Evolutionary conservation across 169 alveolate genomes (phyloP), one percentile per base, ranked within the genome.

Genomic region (Eimeria sp.): DNA sequence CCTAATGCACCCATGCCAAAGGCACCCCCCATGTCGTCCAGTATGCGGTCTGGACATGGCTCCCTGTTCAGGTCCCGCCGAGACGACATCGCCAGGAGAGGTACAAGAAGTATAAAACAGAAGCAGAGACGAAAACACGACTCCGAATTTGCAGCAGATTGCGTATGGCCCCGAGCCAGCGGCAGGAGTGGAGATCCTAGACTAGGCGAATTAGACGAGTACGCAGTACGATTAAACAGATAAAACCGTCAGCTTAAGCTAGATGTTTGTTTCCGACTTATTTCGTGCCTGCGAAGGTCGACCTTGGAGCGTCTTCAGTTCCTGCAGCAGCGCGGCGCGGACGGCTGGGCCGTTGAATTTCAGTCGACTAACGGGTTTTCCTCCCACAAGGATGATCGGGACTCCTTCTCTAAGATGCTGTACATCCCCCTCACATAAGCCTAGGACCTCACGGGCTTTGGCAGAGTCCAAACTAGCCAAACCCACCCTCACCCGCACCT

Each of bases 21-120:
- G 18, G 99, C 99, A 54, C 99, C 99, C 46, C 99, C 99, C 95
- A 99, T 95, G 93, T 99, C 99, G 95, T 99, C 99, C 85, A 99
- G 98, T 58, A 99, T 98, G 96, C 99, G 98, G 78, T 99, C 99
- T 27, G 99, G 99, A 88, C 99, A 99, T 25, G 99, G 99, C 95
- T 98, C 99, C 68, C 99, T 96, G 30, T 98, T 97, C 95, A 97
- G 94, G 85, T 99, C 99, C 40, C 98, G 96, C 30, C 91, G 80
- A 8, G 77, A 71, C 66, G 97, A 91, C 97, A 95, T 95, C 54
- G 14, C 64, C 2, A 30, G 16, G 14, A 62, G 25, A n/a, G 52
- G 37, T 54, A 71, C 33, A 6, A 6, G 43, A 30, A 30, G 1
- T 33, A n/a, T 3, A 33, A n/a, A 27, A 23, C 68, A 4, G 14